Conservation (phyloP, 78 protist species). For the Polysphondylium violaceum region DNA sequence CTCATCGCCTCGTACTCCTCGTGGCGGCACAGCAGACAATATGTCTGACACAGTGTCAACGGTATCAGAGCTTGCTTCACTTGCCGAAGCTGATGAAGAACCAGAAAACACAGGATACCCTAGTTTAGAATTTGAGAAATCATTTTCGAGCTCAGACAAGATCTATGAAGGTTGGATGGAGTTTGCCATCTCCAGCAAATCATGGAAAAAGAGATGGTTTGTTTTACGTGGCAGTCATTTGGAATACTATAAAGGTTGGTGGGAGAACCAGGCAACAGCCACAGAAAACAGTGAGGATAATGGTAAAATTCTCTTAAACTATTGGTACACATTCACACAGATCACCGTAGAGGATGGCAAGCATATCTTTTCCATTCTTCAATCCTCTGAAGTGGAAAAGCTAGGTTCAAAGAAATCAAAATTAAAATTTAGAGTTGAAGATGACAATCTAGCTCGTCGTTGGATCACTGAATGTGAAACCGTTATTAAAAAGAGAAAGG, state of each 20-base stretch:
- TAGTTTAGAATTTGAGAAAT: conserved; percentile 1
- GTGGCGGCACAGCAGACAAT: background rate
- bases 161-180: conserved; percentile 70
- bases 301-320: conserved; percentile 39
- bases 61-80: background rate
- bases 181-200: background rate
- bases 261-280: conserved; percentile 26
- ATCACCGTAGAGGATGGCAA: conserved; percentile 27
- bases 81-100: background rate
- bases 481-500: conserved; percentile 43
- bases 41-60: background rate
- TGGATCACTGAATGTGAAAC: conserved; percentile 52
- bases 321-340: conserved; percentile 50
- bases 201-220: conserved; percentile 64
- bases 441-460: conserved; percentile 15
- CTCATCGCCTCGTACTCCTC: background rate
- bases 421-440: conserved; percentile 42
- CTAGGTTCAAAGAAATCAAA: background rate
- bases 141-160: conserved; percentile 22
- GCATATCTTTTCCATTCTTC: conserved; percentile 8
- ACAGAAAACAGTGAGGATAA: background rate
- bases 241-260: conserved; percentile 74
- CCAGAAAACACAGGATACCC: no score
- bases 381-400: conserved; percentile 48
- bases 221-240: conserved; percentile 24